Evolutionary conservation across 495 filamentous ascomycete species (phyloP).

Genomic region (Chlorociboria aeruginascens): DNA sequence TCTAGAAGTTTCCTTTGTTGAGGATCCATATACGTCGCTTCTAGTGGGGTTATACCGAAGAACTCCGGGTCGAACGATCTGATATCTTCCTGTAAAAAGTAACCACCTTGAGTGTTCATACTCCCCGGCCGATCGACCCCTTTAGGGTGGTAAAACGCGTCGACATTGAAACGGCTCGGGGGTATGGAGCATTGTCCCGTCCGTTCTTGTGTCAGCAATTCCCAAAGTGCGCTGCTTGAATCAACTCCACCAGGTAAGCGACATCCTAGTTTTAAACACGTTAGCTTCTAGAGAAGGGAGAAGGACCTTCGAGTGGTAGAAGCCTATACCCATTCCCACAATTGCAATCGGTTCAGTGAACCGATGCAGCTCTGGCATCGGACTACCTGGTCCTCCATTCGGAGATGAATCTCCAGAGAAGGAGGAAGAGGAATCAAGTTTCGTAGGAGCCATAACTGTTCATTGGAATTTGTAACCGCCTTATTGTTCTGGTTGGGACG

Average conservation of each 20-base stretch:
- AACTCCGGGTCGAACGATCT: constrained; percentile 18
- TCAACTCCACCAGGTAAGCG: constrained; percentile 3
- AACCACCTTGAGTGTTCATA: background rate
- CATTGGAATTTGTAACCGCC: no score
- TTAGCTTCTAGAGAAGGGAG: background rate
- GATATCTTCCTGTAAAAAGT: background rate
- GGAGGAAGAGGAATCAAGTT: no score
- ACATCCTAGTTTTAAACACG: background rate
- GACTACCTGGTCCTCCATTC: no score
- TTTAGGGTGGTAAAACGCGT: background rate
- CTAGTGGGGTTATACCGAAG: background rate
- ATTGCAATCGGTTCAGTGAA: background rate
- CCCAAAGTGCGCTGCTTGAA: constrained; percentile 3
- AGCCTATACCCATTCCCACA: background rate
- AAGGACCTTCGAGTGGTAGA: background rate
- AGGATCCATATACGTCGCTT: constrained; percentile 35
- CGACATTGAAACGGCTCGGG: background rate
- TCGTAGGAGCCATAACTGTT: no score
- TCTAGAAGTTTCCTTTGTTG: constrained; percentile 46
- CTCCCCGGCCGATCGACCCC: background rate
- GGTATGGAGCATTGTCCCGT: background rate
- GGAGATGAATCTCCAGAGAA: no score
- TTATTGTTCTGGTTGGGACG: no score
- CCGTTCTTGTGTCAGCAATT: constrained; percentile 1
- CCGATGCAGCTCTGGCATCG: no score